Base-by-base conservation (phyloP, 495 filamentous ascomycete genomes). In the Talaromyces ruber region DNA sequence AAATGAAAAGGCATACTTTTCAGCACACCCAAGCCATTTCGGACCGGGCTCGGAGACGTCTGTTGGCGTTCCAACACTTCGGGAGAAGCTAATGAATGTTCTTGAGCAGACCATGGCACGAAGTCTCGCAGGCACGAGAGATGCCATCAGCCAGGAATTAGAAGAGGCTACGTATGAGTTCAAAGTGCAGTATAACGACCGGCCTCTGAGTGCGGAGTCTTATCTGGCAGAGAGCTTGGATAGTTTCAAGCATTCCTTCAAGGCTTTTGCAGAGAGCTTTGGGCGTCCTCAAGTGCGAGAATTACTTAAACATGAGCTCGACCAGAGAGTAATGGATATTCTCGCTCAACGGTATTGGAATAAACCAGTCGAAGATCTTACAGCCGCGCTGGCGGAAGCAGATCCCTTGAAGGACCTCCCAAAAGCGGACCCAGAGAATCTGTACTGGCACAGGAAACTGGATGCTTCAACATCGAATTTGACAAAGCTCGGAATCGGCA, bases 161-260 rank as follows among this genome's bases (percentile, higher is more conserved):
- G 93, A 97, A 70, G 95, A 99, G 73, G 92, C 94, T 5, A 93
- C 91, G 0, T 99, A 99, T 67, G 94, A 99, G 68, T 98, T 97
- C 82, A 99, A 98, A 71, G 95, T 99, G 21, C 95, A 99, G 72
- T 99, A 99, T 75, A 99, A 98, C 69, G 95, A 99, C 69, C 85
- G 94, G 25, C 90, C 93, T 21, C 77, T 99, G 52, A 94, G 91
- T 63, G 95, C 94, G 1, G 95, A 98, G 71, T 93, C 93, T 12
- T 97, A 99, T 66, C 81, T 99, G 14, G 95, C 94, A 3, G 94
- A 96, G 65, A 93, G 88, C 66, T 80, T 99, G 1, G 94, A 99
- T 70, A 85, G 87, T 14, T 98, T 99, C 81, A 99, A 99, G 79
- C 94, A 98, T 74, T 91, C 91, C 0, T 98, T 98, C 77, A 96